phyloP scores from a whole-genome alignment of 768 basidiomycete genomes.

The Cubamyces lactineus region DNA sequence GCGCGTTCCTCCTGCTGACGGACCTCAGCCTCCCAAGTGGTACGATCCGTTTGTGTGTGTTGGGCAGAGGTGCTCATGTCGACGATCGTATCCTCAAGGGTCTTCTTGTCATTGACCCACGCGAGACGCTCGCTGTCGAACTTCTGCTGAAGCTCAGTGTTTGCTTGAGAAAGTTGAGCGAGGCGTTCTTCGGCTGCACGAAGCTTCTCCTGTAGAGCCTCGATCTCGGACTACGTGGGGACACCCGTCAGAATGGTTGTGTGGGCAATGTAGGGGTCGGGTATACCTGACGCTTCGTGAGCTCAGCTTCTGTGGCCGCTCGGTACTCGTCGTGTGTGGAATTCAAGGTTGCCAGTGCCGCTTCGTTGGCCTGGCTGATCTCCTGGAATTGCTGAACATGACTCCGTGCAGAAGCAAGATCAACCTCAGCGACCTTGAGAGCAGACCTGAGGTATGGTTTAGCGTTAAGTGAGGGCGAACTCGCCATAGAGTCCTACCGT shows the following conservation, averaged over 20 bases:
- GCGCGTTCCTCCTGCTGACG: constrained; percentile 69
- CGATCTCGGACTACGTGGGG: constrained; percentile 57
- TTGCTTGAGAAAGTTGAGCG: constrained; percentile 48
- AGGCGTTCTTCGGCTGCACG: constrained; percentile 58
- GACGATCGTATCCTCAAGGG: constrained; percentile 79
- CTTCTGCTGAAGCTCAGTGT: constrained; percentile 61
- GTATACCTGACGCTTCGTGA: constrained; percentile 66
- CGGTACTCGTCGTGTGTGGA: constrained; percentile 82
- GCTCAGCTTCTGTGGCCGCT: constrained; percentile 66
- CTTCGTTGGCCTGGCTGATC: constrained; percentile 82
- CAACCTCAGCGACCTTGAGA: constrained; percentile 78
- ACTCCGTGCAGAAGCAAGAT: constrained; percentile 66
- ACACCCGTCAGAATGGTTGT: constrained; percentile 17
- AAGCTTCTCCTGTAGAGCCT: constrained; percentile 65
- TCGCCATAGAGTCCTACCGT: constrained; percentile 49
- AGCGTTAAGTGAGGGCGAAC: too few relatives aligned
- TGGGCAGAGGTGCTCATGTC: constrained; percentile 79
- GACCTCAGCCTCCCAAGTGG: constrained; percentile 65
- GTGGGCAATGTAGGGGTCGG: not conserved
- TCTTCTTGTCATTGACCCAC: constrained; percentile 81
- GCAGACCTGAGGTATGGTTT: constrained; percentile 52
- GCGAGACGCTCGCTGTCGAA: constrained; percentile 70
- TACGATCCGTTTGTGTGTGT: constrained; percentile 63
- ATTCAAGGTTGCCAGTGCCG: constrained; percentile 70
- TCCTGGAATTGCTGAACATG: constrained; percentile 87